phyloP scores from a whole-genome alignment of 495 filamentous ascomycete species.

The Aspergillus ostianus region DNA sequence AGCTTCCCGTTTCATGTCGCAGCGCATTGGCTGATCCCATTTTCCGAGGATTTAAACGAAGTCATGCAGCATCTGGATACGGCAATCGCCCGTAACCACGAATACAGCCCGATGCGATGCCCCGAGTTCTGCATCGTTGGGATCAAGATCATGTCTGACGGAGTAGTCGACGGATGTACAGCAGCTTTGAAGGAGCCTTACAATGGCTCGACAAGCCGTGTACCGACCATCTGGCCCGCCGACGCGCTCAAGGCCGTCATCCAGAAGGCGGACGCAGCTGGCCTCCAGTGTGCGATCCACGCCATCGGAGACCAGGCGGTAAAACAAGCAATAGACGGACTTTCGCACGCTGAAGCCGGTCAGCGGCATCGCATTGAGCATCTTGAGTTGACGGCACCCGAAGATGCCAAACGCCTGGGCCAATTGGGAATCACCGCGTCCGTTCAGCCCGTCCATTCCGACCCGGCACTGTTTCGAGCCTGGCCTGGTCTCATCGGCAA shows the following conservation, averaged over 20 bases:
- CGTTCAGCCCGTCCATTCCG: slow-evolving; percentile 60
- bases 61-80: slow-evolving; percentile 51
- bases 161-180: slow-evolving; percentile 61
- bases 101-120: slow-evolving; percentile 43
- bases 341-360: slow-evolving; percentile 24
- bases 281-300: slow-evolving; percentile 63
- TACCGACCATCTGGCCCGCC: slow-evolving; percentile 53
- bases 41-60: slow-evolving; percentile 37
- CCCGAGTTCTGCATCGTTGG: slow-evolving; percentile 55
- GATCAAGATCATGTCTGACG: slow-evolving; percentile 62
- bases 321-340: slow-evolving; percentile 52
- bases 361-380: slow-evolving; percentile 58
- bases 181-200: slow-evolving; percentile 57
- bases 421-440: slow-evolving; percentile 57
- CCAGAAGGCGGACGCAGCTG: slow-evolving; percentile 49
- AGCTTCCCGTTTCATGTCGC: slow-evolving; percentile 57
- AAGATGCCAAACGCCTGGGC: slow-evolving; percentile 54
- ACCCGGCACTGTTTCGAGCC: slow-evolving; percentile 57
- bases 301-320: slow-evolving; percentile 63
- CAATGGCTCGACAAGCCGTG: slow-evolving; percentile 38
- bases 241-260: slow-evolving; percentile 53
- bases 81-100: slow-evolving; percentile 46
- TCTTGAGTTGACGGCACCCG: slow-evolving; percentile 52
- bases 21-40: slow-evolving; percentile 62
- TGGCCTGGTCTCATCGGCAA: slow-evolving; percentile 55